A percentile compares a stretch with the other conserved stretches of the same genome.
phyloP scores from a whole-genome alignment of 2,329 filamentous ascomycete species.

The Hypoxylon rubiginosum region DNA sequence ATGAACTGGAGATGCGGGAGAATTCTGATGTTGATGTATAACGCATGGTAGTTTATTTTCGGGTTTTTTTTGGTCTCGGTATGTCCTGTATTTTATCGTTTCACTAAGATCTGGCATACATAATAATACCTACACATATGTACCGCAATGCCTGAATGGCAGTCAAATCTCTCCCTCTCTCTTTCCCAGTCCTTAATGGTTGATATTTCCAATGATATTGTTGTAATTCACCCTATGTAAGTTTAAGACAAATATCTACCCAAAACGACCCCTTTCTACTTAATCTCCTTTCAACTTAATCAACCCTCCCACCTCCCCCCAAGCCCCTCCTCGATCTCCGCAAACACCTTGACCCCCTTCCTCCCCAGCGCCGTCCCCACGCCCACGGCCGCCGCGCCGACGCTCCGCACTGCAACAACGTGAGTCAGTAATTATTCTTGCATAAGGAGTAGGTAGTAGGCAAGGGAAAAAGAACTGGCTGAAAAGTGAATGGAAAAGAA shows the following conservation, averaged over 20 bases:
- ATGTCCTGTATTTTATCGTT: background rate
- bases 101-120: background rate
- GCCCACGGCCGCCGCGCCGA: conserved; percentile 75
- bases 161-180: background rate
- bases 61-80: background rate
- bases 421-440: no score
- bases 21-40: background rate
- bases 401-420: conserved; percentile 74
- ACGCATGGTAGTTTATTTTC: no score
- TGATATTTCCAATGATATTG: no score
- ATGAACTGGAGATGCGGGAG: background rate
- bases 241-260: no score
- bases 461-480: no score
- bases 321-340: conserved; percentile 62
- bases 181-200: no score
- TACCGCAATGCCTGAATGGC: background rate
- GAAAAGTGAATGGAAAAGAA: no score
- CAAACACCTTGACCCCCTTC: conserved; percentile 73
- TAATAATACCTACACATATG: background rate
- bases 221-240: background rate
- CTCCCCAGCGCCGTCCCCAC: conserved; percentile 78
- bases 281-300: no score
- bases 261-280: no score
- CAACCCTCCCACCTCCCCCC: conserved; percentile 27
- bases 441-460: no score